These are phyloP conservation scores for Salvia hispanica DNA, from an alignment of 257 asterid species.

Conservation along the genomic window DNA sequence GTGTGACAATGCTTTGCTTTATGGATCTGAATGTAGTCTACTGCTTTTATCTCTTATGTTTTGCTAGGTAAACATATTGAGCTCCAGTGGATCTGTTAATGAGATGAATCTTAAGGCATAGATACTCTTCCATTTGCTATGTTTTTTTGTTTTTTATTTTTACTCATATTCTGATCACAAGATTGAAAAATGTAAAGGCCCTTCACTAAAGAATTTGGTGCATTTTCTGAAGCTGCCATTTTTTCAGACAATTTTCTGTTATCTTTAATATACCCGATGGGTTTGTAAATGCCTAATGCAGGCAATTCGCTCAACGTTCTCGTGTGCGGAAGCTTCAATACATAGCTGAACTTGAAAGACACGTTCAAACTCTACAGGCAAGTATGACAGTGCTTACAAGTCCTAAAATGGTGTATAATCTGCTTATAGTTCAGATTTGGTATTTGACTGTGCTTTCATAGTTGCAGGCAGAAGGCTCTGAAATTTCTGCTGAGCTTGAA, in stretches of 20 bases:
- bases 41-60: constrained; percentile 8
- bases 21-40: constrained; percentile 9
- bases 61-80: constrained; percentile 21
- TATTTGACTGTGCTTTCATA: constrained; percentile 28
- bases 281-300: constrained; percentile 38
- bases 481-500: constrained; percentile 87
- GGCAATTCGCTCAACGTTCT: constrained; percentile 98
- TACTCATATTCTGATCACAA: not conserved
- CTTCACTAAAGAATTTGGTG: constrained; percentile 1
- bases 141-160: not conserved
- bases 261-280: not conserved
- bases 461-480: constrained; percentile 83
- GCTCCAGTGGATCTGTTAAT: constrained; percentile 14
- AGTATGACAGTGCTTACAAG: constrained; percentile 39
- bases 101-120: constrained; percentile 3
- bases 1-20: not conserved
- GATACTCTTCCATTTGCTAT: not conserved
- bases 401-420: constrained; percentile 15
- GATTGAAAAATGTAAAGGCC: constrained; percentile 11
- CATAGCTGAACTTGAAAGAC: constrained; percentile 93
- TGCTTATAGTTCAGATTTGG: constrained; percentile 24
- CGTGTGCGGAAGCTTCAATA: constrained; percentile 94
- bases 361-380: constrained; percentile 93
- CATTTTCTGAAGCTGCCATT: constrained; percentile 9
- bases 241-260: constrained; percentile 5